phyloP scores from a whole-genome alignment of 768 basidiomycete genomes.

The Serendipita indica region DNA sequence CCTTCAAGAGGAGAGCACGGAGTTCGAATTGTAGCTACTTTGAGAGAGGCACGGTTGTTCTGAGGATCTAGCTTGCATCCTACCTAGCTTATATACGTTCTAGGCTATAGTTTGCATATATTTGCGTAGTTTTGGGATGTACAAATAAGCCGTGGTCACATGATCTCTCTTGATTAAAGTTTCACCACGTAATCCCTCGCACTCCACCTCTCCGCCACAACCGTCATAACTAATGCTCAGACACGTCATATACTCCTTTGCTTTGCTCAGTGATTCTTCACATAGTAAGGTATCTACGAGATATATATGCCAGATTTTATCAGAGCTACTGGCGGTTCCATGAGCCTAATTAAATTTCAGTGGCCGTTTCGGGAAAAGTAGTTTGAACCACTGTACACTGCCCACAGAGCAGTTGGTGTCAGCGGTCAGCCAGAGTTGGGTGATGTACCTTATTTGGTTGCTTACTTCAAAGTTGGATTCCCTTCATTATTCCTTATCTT shows the following conservation, averaged over 20 bases:
- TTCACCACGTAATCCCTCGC: background rate
- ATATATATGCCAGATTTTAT: background rate
- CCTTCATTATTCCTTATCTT: no score
- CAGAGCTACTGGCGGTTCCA: background rate
- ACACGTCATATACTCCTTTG: background rate
- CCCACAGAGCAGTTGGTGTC: no score
- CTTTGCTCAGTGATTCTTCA: background rate
- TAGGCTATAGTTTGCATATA: background rate
- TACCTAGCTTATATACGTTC: background rate
- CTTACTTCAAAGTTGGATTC: no score
- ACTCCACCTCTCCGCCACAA: background rate
- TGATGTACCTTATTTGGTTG: no score
- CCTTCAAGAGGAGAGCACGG: no score
- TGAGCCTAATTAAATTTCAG: background rate
- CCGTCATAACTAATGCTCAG: background rate
- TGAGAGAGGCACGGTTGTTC: background rate
- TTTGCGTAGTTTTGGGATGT: background rate
- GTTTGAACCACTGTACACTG: background rate
- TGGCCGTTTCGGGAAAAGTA: background rate
- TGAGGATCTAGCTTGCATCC: background rate
- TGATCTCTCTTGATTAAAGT: background rate
- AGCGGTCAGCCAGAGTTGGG: no score
- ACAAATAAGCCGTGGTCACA: background rate
- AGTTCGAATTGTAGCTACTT: no score
- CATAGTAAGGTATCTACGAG: background rate